These are phyloP conservation scores for Sisymbrium irio DNA, from an alignment of 345 rosid genomes.

Conservation along the genomic window DNA sequence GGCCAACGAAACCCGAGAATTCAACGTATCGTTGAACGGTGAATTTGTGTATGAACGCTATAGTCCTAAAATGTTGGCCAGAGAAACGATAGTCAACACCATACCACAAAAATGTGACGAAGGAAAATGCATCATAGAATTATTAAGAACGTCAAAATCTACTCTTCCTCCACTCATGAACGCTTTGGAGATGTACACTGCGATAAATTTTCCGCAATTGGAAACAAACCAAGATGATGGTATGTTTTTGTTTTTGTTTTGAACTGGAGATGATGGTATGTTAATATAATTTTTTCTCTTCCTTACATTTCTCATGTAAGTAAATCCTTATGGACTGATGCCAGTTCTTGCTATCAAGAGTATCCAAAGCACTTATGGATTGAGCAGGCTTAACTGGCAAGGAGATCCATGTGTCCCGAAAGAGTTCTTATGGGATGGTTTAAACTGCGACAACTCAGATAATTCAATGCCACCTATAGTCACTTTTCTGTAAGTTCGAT, in stretches of 20 bases:
- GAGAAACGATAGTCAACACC: background rate
- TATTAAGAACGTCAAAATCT: conserved; percentile 21
- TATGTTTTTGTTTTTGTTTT: too few species aligned
- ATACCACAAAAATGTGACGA: conserved; percentile 7
- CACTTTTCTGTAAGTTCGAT: conserved; percentile 44
- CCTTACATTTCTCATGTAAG: background rate
- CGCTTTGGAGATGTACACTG: conserved; percentile 29
- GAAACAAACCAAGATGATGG: conserved; percentile 34
- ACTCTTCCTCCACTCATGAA: conserved; percentile 35
- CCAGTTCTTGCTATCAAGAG: conserved; percentile 39
- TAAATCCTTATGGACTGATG: too few species aligned
- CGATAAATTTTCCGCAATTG: conserved; percentile 2
- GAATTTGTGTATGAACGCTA: background rate
- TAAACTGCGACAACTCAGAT: conserved; percentile 37
- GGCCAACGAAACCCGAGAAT: conserved; percentile 17
- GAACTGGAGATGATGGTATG: too few species aligned
- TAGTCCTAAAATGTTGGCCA: conserved; percentile 8
- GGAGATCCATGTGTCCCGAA: conserved; percentile 54
- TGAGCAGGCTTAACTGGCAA: conserved; percentile 45
- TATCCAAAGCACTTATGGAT: conserved; percentile 37
- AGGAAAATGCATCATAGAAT: conserved; percentile 13
- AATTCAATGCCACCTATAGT: conserved; percentile 25
- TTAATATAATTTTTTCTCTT: background rate
- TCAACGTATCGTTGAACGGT: conserved; percentile 6
- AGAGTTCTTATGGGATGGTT: conserved; percentile 44